A percentile compares a stretch with the other conserved stretches of the same genome.
Conservation (phyloP, 805 yeast species). For the Candida maesae region DNA sequence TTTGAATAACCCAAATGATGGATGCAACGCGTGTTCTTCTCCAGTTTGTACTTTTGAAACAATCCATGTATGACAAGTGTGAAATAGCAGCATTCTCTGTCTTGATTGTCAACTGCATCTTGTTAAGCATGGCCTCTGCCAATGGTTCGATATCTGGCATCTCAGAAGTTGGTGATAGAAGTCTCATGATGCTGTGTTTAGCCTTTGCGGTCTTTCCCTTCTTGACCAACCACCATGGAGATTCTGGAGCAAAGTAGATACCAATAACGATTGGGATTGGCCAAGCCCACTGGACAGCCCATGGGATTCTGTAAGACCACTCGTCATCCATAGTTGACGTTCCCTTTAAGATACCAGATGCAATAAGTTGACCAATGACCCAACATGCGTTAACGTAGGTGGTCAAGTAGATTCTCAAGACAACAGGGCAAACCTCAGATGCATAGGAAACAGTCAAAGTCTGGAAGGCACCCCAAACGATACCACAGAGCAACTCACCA, state of each 20-base stretch:
- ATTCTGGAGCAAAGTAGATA: constrained; percentile 40
- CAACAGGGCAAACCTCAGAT: constrained; percentile 42
- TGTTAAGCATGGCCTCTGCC: constrained; percentile 33
- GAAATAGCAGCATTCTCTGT: constrained; percentile 26
- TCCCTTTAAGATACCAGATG: constrained; percentile 29
- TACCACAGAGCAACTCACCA: constrained; percentile 40
- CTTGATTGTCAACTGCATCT: constrained; percentile 30
- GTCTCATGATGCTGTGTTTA: constrained; percentile 27
- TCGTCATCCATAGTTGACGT: constrained; percentile 12
- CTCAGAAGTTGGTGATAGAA: constrained; percentile 8
- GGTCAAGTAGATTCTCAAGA: constrained; percentile 37
- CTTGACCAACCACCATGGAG: constrained; percentile 44
- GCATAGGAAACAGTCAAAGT: constrained; percentile 38
- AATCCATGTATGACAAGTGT: constrained; percentile 35
- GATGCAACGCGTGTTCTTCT: constrained; percentile 42
- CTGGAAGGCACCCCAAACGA: constrained; percentile 43
- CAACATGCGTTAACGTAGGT: constrained; percentile 40
- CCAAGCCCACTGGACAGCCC: constrained; percentile 28
- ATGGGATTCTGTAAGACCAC: constrained; percentile 37
- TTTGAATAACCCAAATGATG: constrained; percentile 40
- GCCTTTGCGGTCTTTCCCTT: constrained; percentile 34
- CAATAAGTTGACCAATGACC: constrained; percentile 38
- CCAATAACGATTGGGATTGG: constrained; percentile 29
- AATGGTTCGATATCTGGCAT: constrained; percentile 16
- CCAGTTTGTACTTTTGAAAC: constrained; percentile 41